Conservation (phyloP, 805 yeast genomes). For the Zygosaccharomyces siamensis region DNA sequence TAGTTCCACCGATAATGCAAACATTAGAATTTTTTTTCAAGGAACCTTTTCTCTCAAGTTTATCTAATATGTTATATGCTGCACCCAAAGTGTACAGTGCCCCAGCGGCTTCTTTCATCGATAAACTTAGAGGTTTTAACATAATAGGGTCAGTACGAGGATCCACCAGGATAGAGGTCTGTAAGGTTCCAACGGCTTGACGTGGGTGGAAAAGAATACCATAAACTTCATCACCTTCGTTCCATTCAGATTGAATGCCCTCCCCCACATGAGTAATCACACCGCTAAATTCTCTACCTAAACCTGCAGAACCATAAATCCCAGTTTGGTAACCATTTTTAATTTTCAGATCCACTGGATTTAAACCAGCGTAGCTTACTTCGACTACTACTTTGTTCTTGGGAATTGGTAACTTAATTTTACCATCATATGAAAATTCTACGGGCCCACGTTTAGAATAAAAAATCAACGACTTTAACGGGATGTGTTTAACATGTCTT, state of each 20-base stretch:
- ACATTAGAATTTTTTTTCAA: slow-evolving; percentile 44
- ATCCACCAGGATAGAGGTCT: slow-evolving; percentile 52
- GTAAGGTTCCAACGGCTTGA: slow-evolving; percentile 51
- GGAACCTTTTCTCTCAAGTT: slow-evolving; percentile 22
- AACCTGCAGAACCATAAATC: slow-evolving; percentile 52
- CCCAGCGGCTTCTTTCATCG: slow-evolving; percentile 55
- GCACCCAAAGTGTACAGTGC: slow-evolving; percentile 60
- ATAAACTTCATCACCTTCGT: slow-evolving; percentile 59
- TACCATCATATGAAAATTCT: slow-evolving; percentile 49
- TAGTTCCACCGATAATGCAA: slow-evolving; percentile 70
- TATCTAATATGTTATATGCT: slow-evolving; percentile 46
- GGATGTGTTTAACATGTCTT: slow-evolving; percentile 48
- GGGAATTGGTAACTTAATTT: slow-evolving; percentile 46
- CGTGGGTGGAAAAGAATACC: slow-evolving; percentile 53
- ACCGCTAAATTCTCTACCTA: slow-evolving; percentile 72
- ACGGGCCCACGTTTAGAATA: slow-evolving; percentile 37
- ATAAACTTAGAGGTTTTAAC: slow-evolving; percentile 44
- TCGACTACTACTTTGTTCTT: slow-evolving; percentile 50
- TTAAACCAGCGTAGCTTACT: slow-evolving; percentile 54
- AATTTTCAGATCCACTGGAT: slow-evolving; percentile 62
- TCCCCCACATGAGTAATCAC: slow-evolving; percentile 51
- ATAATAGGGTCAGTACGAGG: slow-evolving; percentile 47
- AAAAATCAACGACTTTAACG: slow-evolving; percentile 45
- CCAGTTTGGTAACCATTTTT: slow-evolving; percentile 50
- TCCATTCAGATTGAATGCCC: slow-evolving; percentile 36